Evolutionary conservation across 2,329 filamentous ascomycete species (phyloP).

Genomic region (Diplodia sapinea): DNA sequence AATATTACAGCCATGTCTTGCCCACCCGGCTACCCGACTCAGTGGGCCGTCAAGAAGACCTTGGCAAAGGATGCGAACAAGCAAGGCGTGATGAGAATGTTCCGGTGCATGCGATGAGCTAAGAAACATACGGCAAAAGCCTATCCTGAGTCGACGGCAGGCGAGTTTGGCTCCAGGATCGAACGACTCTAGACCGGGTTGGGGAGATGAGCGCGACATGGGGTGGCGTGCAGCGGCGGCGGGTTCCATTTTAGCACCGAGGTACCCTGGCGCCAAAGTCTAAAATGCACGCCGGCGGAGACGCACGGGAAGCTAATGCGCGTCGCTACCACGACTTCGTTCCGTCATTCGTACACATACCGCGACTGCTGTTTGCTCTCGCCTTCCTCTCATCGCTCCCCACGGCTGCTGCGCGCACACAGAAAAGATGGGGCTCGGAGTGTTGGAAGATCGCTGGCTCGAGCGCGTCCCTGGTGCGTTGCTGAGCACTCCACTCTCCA

Average conservation of each 20-base stretch:
- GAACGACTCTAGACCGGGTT: neutral
- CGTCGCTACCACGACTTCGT: neutral
- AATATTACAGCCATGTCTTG: no score
- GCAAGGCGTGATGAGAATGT: neutral
- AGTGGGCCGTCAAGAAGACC: no score
- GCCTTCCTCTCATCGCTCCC: neutral
- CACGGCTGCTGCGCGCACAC: neutral
- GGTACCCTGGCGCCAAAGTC: neutral
- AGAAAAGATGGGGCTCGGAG: slow-evolving; percentile 69
- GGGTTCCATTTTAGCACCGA: neutral
- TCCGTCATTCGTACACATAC: neutral
- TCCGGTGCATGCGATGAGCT: slow-evolving; percentile 1
- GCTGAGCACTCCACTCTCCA: neutral
- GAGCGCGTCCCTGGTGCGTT: slow-evolving; percentile 74
- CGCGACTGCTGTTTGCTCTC: neutral
- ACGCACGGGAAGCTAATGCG: neutral
- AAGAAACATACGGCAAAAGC: slow-evolving; percentile 2
- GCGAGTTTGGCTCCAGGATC: slow-evolving; percentile 1
- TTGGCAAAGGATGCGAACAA: no score
- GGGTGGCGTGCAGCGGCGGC: neutral
- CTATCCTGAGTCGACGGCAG: slow-evolving; percentile 15
- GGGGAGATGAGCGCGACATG: neutral
- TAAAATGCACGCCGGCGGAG: neutral
- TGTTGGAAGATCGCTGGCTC: slow-evolving; percentile 70
- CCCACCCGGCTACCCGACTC: no score